Conservation (phyloP, 257 asterid species). For the Solanum chiquidenum region DNA sequence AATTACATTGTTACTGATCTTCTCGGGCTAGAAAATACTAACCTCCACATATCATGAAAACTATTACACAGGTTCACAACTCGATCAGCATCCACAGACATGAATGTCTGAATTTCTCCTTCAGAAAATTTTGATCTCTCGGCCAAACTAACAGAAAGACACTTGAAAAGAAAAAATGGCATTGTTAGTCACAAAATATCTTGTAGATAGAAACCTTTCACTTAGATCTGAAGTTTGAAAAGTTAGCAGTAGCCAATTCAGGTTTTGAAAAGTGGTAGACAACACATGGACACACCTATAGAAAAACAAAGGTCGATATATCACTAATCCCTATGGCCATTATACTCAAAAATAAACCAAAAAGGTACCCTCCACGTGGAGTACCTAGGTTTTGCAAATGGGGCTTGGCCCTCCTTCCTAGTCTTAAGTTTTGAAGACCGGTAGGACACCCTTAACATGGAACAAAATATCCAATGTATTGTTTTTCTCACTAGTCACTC, state of each 20-base stretch:
- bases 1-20: background rate
- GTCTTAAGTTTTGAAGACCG: background rate
- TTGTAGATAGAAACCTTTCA: background rate
- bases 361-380: background rate
- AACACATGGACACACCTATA: background rate
- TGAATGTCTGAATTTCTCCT: slow-evolving; percentile 97
- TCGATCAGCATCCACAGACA: slow-evolving; percentile 95
- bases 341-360: background rate
- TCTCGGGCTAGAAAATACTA: background rate
- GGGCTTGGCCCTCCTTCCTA: background rate
- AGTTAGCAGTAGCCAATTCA: background rate
- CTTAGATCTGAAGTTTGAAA: background rate
- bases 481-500: background rate
- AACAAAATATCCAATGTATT: background rate
- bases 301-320: background rate
- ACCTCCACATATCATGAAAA: slow-evolving; percentile 97
- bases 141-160: slow-evolving; percentile 66
- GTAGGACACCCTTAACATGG: background rate
- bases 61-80: slow-evolving; percentile 84
- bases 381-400: background rate
- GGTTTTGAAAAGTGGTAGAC: background rate
- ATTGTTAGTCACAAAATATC: background rate
- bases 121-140: slow-evolving; percentile 91
- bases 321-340: background rate
- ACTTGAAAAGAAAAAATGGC: slow-evolving; percentile 31